Base-by-base conservation (phyloP, 192 early-diverging fungal genomes). In the Diversispora eburnea region DNA sequence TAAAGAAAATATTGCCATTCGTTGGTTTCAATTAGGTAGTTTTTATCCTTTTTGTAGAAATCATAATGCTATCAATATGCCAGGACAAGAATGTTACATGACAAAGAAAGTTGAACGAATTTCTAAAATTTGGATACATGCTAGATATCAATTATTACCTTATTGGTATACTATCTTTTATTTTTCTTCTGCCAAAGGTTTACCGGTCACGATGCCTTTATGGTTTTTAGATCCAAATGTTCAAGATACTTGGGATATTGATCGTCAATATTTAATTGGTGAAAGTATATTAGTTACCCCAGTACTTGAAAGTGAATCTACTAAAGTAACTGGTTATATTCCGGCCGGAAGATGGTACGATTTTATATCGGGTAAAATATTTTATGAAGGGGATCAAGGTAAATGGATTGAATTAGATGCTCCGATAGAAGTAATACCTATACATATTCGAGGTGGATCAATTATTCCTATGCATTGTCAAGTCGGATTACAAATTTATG, bases 291-390 rank as follows among this genome's bases (percentile, higher is more conserved):
- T 91, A 54, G 74, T 91, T 5, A 84, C 86, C 8, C 90, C 90
- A 0, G 88, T 87, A n/a, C 59, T 89, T 55, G 62, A 57, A 0
- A 57, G 83, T 67, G 81, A 84, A 13, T 78, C 75, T 2, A 78
- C 77, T 4, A 78, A 83, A 4, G 89, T 91, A 33, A 74, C 75
- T 22, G 88, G 87, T 0, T 84, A 88, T 72, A 88, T 90, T 79
- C 90, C 90, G 0, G 73, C 73, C 19, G 87, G 87, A 13, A 69
- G 76, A 0, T 91, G 90, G 90, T 91, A 90, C 66, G 85, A 90
- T 73, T 84, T 84, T 75, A 80, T 81, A 56, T 82, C 69, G 5
- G 68, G 68, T 8, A 7, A 19, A 3, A 66, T 48, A 66, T 7
- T 84, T 1, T 70, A 60, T 64, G 76, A 78, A 19, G 12, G 25